Conservation (phyloP, 208 protist species). For the Kentomonas sorsogonicus region DNA sequence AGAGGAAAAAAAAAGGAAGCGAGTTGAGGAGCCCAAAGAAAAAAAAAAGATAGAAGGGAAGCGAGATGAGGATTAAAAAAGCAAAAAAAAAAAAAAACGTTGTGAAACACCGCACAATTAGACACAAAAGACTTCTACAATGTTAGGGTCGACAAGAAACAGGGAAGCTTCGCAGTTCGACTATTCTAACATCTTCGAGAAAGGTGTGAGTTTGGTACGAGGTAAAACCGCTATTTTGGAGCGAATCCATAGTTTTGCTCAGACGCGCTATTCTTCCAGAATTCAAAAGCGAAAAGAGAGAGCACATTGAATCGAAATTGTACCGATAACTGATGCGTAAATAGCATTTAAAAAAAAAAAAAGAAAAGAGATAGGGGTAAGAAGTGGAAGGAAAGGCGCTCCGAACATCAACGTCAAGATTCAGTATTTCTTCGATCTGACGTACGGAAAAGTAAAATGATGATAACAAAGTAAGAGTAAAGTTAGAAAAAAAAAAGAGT, state of each 20-base stretch:
- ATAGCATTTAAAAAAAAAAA: conserved; percentile 9
- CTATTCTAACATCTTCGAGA: too few relatives aligned
- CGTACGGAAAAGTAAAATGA: not conserved
- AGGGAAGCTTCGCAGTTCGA: too few relatives aligned
- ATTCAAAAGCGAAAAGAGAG: too few relatives aligned
- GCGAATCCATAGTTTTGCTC: too few relatives aligned
- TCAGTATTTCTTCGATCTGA: not conserved
- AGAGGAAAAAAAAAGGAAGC: conserved; percentile 9
- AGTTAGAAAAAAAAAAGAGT: not conserved
- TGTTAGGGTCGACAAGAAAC: too few relatives aligned
- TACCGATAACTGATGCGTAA: too few relatives aligned
- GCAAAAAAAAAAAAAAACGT: conserved; percentile 15
- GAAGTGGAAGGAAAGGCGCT: not conserved
- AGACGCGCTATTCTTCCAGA: not conserved
- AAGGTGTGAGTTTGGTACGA: too few relatives aligned
- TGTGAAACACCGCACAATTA: too few relatives aligned
- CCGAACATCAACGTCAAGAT: not conserved
- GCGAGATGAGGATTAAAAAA: too few relatives aligned
- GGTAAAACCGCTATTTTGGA: too few relatives aligned
- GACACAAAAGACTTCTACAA: too few relatives aligned
- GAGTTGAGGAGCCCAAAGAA: conserved; percentile 6
- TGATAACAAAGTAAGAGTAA: conserved; percentile 6
- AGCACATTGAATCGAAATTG: too few relatives aligned
- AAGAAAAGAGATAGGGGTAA: conserved; percentile 18
- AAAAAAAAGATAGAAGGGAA: conserved; percentile 10